A percentile compares a stretch with the other conserved stretches of the same genome.
These are phyloP conservation scores for Paraglomus occultum DNA, from an alignment of 192 early-diverging fungal genomes.

Conservation along the genomic window DNA sequence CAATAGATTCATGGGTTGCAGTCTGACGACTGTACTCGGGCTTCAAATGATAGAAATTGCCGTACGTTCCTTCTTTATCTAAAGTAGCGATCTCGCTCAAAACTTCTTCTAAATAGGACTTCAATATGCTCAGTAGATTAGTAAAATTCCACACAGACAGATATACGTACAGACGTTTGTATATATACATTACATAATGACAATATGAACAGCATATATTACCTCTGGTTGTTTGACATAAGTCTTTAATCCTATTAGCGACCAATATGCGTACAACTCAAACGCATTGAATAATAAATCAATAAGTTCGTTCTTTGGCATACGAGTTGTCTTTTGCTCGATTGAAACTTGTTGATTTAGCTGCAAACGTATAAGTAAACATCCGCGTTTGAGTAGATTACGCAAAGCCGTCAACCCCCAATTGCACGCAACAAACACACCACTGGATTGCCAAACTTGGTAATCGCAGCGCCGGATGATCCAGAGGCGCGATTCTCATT, in stretches of 20 bases:
- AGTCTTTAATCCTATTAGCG: constrained; percentile 80
- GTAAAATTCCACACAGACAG: no score
- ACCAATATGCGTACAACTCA: constrained; percentile 78
- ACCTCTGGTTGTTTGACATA: constrained; percentile 75
- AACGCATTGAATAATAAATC: constrained; percentile 81
- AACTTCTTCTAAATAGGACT: constrained; percentile 80
- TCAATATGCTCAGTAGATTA: background rate
- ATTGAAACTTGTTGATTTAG: constrained; percentile 46
- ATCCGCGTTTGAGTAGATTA: background rate
- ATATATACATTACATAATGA: background rate
- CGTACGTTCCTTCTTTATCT: constrained; percentile 81
- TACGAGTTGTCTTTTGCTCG: constrained; percentile 78
- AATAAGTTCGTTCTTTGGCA: constrained; percentile 82
- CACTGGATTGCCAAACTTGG: constrained; percentile 34
- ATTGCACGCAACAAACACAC: background rate
- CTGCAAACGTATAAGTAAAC: constrained; percentile 24
- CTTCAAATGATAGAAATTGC: constrained; percentile 80
- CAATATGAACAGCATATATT: constrained; percentile 17
- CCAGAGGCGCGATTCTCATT: constrained; percentile 32
- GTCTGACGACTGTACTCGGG: constrained; percentile 68
- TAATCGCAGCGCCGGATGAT: constrained; percentile 33
- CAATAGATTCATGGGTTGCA: constrained; percentile 25
- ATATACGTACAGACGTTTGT: background rate
- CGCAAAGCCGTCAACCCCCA: background rate
- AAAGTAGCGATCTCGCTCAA: constrained; percentile 75